phyloP scores from a whole-genome alignment of 441 rosid genomes.

The Populus hybrid region DNA sequence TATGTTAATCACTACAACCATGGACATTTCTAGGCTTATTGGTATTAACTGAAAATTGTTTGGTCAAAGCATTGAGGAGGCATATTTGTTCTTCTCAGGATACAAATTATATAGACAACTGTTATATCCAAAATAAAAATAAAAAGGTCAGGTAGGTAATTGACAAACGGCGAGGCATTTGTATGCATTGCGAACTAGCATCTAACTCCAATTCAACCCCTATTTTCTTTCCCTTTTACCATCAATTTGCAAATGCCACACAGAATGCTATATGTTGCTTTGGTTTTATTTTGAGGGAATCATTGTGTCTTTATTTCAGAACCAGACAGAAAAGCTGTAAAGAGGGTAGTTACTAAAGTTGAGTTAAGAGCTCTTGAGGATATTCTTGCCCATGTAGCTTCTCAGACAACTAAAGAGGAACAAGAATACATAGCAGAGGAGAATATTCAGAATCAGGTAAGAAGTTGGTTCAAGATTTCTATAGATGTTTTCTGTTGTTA shows the following conservation, averaged over 20 bases:
- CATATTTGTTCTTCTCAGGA: not conserved
- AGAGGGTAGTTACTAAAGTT: constrained; percentile 25
- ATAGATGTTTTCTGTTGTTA: constrained; percentile 6
- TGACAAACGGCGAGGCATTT: no score
- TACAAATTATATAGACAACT: no score
- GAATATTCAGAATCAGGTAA: constrained; percentile 55
- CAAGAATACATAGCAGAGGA: constrained; percentile 42
- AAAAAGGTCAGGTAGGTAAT: no score
- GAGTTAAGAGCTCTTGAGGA: constrained; percentile 33
- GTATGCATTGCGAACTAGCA: no score
- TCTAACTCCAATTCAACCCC: not conserved
- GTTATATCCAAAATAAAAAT: no score
- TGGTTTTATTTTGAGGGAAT: not conserved
- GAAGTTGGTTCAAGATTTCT: not conserved
- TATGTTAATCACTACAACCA: not conserved
- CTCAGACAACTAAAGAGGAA: constrained; percentile 50
- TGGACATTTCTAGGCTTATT: not conserved
- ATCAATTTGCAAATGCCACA: no score
- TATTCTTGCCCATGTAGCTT: constrained; percentile 34
- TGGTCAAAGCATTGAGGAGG: not conserved
- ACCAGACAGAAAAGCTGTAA: constrained; percentile 20
- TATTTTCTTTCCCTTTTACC: no score
- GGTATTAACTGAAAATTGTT: not conserved
- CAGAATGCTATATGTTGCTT: no score
- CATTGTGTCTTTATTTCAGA: constrained; percentile 17